Base-by-base conservation (phyloP, 2,329 filamentous ascomycete genomes). In the Xylaria sp. region DNA sequence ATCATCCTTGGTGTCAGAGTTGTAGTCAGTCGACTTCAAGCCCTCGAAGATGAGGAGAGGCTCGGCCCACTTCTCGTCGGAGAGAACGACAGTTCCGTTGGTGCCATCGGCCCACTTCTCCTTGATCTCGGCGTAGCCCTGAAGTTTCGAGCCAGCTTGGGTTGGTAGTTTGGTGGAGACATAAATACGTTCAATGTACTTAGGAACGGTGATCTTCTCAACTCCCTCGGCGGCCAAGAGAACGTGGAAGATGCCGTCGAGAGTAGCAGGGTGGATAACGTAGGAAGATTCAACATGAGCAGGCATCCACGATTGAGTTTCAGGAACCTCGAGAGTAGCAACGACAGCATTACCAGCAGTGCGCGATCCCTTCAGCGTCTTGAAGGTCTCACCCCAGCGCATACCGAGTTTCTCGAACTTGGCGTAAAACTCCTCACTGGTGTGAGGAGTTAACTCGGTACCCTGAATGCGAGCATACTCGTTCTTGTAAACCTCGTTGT, bases 131-230 rank as follows among this genome's bases (percentile, higher is more conserved):
- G 73, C 74, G 55, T 72, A 76, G n/a, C 74, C 74, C 30, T 68
- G 64, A 14, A 75, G 72, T 34, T 70, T 73, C 11, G 67, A 64
- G 47, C 73, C 74, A 19, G 69, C 69, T 19, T 69, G 61, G 12
- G 74, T 75, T 7, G 73, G 73, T 11, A 76, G 57, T 60, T 76
- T 75, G 34, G 72, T 59, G 32, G 74, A 76, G 54, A 76, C 63
- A n/a, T 74, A 72, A 48, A 76, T 75, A 32, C 73, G 65, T 54
- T 76, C 74, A 24, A 76, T 75, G 53, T 76, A 76, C 61, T 76
- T 76, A n/a, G 74, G 70, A 12, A 74, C 65, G 7, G 70, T 72
- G 32, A 75, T 75, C 62, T 73, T 74, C 50, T 68, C 65, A 21
- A 76, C 74, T n/a, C 71, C 70, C 19, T 76, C 73, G 27, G 73